Base-by-base conservation (phyloP, 768 basidiomycete genomes). In the Lactarius psammicola region DNA sequence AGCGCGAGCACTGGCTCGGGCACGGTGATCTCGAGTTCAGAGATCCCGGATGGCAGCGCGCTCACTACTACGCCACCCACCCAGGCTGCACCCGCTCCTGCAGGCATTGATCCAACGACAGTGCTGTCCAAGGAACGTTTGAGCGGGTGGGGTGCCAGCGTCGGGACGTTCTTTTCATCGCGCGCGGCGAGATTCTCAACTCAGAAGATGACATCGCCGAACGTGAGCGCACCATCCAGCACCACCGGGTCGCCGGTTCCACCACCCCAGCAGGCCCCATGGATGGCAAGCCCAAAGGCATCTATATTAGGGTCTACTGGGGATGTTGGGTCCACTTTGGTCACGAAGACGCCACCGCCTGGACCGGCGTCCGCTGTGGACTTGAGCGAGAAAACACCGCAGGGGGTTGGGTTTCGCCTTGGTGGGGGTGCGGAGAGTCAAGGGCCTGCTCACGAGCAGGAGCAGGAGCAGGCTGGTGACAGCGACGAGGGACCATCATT, bases 11-110 rank as follows among this genome's bases (percentile, higher is more conserved):
- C 68, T 26, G 54, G 62, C 67, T 30, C 75, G 7, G 67, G 67
- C 42, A 63, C 67, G 20, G 68, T 76, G 38, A 72, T 79, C 60
- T 72, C 73, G 31, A 74, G 70, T 54, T 73, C 72, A 9, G 77
- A 78, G 55, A 33, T 60, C 60, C n/a, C 31, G 40, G 20, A 54
- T 31, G 15, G 55, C 59, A n/a, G 73, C 71, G 33, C 46, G 42
- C 63, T 71, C 54, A 60, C 69, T 44, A 15, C 36, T 40, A 55
- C 66, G 5, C 66, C 62, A 1, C 11, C 65, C 20, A 20, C 63
- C 28, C 44, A 44, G 36, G 5, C 58, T 26, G 20, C 51, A 20
- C 38, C 60, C n/a, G 56, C 53, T 40, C 55, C 55, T 34, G n/a
- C 61, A 63, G 26, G 65, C 68, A 31, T 74, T 71, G 63, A 70